These are phyloP conservation scores for Lagerstroemia speciosa DNA, from an alignment of 345 rosid species.

Conservation along the genomic window DNA sequence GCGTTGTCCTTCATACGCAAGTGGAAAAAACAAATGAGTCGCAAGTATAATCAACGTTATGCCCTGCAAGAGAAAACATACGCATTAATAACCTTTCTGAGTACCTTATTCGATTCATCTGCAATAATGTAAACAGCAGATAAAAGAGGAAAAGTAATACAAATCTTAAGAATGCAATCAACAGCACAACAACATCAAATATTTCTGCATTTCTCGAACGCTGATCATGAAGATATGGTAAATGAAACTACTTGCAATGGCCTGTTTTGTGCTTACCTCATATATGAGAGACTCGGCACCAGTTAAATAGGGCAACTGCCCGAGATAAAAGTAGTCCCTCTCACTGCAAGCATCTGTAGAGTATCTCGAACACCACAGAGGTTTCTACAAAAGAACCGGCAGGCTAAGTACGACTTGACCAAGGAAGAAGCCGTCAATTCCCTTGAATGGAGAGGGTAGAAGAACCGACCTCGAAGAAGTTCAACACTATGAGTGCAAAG, in stretches of 20 bases:
- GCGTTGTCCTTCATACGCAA: conserved; percentile 60
- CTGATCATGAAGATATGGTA: not conserved
- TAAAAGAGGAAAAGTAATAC: not conserved
- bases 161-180: not conserved
- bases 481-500: conserved; percentile 61
- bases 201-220: not conserved
- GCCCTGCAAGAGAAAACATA: conserved; percentile 33
- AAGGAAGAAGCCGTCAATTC: not conserved
- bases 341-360: conserved; percentile 52
- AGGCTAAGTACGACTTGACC: conserved; percentile 5
- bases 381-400: conserved; percentile 48
- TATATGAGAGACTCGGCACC: conserved; percentile 51
- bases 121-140: not conserved
- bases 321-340: conserved; percentile 69
- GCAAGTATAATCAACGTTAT: conserved; percentile 51
- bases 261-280: conserved; percentile 40
- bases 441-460: not conserved
- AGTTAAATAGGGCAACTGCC: conserved; percentile 85
- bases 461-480: conserved; percentile 77
- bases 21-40: conserved; percentile 58
- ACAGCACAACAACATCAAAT: not conserved
- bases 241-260: not conserved
- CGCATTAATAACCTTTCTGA: not conserved
- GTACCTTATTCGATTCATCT: not conserved
- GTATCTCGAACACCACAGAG: conserved; percentile 63